phyloP scores from a whole-genome alignment of 495 filamentous ascomycete species.

The Choiromyces venosus region DNA sequence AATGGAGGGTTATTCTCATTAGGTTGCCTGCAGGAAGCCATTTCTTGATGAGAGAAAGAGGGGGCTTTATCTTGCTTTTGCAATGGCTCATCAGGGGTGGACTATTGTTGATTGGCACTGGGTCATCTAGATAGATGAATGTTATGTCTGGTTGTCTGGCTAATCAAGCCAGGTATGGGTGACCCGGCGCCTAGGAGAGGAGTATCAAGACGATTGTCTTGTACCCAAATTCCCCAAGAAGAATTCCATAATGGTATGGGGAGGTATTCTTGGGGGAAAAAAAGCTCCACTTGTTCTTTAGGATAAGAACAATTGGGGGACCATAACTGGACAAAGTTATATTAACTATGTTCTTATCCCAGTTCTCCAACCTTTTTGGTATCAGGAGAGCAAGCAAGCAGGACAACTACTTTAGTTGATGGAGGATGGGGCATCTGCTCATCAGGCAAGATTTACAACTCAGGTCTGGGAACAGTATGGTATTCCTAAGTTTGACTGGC shows the following conservation, averaged over 20 bases:
- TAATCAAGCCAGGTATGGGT: not conserved
- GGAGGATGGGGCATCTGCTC: conserved; percentile 9
- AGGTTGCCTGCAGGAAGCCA: not conserved
- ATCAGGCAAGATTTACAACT: not conserved
- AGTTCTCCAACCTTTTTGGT: conserved; percentile 20
- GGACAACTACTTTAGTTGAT: conserved; percentile 4
- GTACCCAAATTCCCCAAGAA: conserved; percentile 10
- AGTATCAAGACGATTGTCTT: conserved; percentile 11
- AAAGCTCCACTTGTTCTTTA: conserved; percentile 1
- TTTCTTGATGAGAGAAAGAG: not conserved
- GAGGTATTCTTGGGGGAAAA: conserved; percentile 9
- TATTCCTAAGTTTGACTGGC: conserved; percentile 7
- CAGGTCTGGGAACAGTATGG: not conserved
- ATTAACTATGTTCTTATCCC: conserved; percentile 8
- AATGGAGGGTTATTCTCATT: not conserved
- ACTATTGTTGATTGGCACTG: not conserved
- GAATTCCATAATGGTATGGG: not conserved
- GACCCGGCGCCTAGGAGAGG: conserved; percentile 5
- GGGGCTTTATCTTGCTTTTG: not conserved
- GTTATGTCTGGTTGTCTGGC: too few relatives aligned
- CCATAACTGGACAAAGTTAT: conserved; percentile 10
- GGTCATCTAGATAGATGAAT: too few relatives aligned
- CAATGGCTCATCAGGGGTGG: not conserved
- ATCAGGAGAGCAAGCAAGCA: not conserved
- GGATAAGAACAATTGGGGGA: conserved; percentile 7